Conservation (phyloP, 805 yeast species). For the Metschnikowia continentalis region DNA sequence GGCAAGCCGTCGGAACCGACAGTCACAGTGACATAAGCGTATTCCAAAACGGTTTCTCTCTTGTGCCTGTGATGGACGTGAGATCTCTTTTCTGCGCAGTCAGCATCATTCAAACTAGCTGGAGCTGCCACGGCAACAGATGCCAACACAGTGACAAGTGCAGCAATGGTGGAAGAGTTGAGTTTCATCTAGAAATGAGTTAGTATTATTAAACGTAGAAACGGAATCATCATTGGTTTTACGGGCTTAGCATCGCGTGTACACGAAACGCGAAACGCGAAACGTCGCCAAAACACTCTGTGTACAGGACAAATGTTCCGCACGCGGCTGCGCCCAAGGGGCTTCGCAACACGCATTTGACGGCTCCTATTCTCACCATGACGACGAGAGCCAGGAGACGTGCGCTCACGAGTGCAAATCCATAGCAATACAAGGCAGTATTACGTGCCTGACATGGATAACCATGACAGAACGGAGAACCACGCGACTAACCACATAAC, state of each 20-base stretch:
- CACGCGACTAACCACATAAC: too few relatives aligned
- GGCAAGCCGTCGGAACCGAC: conserved; percentile 46
- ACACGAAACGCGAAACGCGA: conserved; percentile 4
- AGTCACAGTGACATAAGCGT: conserved; percentile 35
- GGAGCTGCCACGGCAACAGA: conserved; percentile 15
- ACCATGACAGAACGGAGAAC: too few relatives aligned
- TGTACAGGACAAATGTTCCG: not conserved
- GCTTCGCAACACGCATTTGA: not conserved
- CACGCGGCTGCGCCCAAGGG: not conserved
- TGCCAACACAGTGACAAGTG: conserved; percentile 12
- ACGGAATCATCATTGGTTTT: not conserved
- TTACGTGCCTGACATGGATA: too few relatives aligned
- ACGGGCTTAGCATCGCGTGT: not conserved
- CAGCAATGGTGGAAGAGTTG: conserved; percentile 9
- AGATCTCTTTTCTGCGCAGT: conserved; percentile 15
- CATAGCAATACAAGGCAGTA: too few relatives aligned
- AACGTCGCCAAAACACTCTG: not conserved
- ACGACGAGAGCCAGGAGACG: not conserved
- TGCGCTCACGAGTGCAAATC: too few relatives aligned
- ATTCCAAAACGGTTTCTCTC: conserved; percentile 54
- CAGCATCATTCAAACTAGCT: conserved; percentile 13
- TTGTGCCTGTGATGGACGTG: conserved; percentile 62
- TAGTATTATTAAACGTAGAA: conserved; percentile 1
- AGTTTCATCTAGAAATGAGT: conserved; percentile 12
- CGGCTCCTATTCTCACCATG: not conserved